Evolutionary conservation across 441 rosid species (phyloP), one percentile per base, ranked within the genome.

Genomic region (Erysimum cheiri): DNA sequence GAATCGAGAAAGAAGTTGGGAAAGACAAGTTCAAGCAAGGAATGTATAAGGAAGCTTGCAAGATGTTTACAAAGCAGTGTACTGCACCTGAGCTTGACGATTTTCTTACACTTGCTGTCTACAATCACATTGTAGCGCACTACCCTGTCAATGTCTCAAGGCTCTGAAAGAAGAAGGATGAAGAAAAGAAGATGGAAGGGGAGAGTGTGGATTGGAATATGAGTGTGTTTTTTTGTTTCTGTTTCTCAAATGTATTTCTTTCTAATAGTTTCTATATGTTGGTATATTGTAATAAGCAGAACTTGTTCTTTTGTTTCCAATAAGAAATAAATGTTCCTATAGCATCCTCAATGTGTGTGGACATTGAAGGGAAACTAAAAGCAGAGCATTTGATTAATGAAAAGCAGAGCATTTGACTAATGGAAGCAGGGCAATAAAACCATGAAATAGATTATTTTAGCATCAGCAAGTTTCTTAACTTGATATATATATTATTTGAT

Each of bases 1-100:
- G 88, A 81, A 92, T 92, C 59, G 98, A 92, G 69, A 80, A 78
- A 69, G 99, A 88, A 75, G 90, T 87, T 13, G 99, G 98, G 17
- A 90, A 81, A 70, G 92, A 92, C 0, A 90, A 81, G 80, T 90
- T 92, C 63, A 76, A 67, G 64, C 85, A 69, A 69, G 91, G 95
- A 59, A 85, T 71, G 92, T 88, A 87, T 68, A 84, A 80, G 64
- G 90, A 89, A 73, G 97, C 98, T 41, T 72, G 87, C 64, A 85
- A 78, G 90, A 84, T 88, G 24, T 91, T 94, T 77, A 73, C 85
- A 6, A 72, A 87, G 64, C 93, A 90, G 78, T 91, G 97, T 77
- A 84, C 79, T 4, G 85, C 91, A 3, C 7, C 69, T 0, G 72
- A 62, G n/a, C 75, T 90, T 19, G 97, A 90, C 60, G 96, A 91